Evolutionary conservation across 1,284 basidiomycete genomes (phyloP).

Genomic region (Trichosporon faecale): DNA sequence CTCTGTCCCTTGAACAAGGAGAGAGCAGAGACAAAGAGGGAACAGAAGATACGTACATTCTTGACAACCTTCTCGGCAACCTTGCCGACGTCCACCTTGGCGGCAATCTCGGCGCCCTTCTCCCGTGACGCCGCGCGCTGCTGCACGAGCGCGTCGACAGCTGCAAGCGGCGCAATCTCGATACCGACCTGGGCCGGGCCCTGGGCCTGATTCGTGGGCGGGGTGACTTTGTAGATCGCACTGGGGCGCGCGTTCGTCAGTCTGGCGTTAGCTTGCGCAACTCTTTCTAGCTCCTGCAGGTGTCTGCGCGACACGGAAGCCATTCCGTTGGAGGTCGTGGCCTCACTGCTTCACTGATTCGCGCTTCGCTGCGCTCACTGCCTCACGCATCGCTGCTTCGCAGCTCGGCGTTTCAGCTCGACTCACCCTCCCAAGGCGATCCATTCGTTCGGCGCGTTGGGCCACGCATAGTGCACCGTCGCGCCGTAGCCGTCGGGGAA

Average conservation of each 20-base stretch:
- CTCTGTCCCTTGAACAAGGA: no score
- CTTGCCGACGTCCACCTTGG: slow-evolving; percentile 41
- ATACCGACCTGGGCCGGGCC: slow-evolving; percentile 54
- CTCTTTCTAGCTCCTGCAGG: no score
- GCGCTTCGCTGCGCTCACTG: no score
- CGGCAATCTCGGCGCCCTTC: slow-evolving; percentile 34
- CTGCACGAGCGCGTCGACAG: slow-evolving; percentile 50
- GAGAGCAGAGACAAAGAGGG: no score
- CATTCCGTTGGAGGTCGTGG: no score
- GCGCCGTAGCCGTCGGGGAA: slow-evolving; percentile 87
- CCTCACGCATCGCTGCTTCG: not conserved
- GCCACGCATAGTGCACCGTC: slow-evolving; percentile 85
- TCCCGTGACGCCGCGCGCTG: slow-evolving; percentile 53
- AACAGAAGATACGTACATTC: slow-evolving; percentile 35
- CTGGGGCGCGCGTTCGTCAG: slow-evolving; percentile 88
- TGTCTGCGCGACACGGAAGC: no score
- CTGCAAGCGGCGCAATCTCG: slow-evolving; percentile 60
- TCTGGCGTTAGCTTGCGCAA: slow-evolving; percentile 56
- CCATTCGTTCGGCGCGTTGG: slow-evolving; percentile 60
- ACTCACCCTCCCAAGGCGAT: slow-evolving; percentile 82
- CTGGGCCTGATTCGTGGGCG: slow-evolving; percentile 38
- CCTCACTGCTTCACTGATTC: no score
- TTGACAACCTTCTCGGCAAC: slow-evolving; percentile 52
- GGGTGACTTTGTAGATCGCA: slow-evolving; percentile 80
- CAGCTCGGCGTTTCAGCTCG: not conserved